Percentiles rank a stretch among this genome's conserved stretches.
Evolutionary conservation across 75 land plant genomes (phyloP).

Genomic region (Pseudotsuga menziesii): DNA sequence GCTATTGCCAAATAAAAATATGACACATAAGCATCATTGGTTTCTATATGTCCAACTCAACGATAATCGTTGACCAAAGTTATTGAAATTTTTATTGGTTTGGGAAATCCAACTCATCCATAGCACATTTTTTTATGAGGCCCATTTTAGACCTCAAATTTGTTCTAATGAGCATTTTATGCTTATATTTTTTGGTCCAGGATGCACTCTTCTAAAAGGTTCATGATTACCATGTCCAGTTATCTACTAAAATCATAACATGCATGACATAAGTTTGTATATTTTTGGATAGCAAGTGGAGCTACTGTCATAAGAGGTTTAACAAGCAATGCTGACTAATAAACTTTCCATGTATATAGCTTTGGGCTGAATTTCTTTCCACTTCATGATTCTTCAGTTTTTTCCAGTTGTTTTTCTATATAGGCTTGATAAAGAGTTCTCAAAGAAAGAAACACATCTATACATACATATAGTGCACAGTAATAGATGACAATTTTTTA

Average conservation of each 20-base stretch:
- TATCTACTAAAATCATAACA: neutral
- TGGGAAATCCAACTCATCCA: too few species aligned
- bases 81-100: too few species aligned
- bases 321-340: neutral
- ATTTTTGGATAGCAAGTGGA: neutral
- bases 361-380: neutral
- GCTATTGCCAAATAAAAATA: too few species aligned
- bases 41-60: too few species aligned
- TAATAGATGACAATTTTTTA: neutral
- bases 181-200: neutral
- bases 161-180: neutral
- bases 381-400: neutral
- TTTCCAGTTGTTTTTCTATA: neutral
- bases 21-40: too few species aligned
- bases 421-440: too few species aligned
- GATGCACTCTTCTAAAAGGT: neutral
- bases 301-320: neutral
- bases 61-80: too few species aligned
- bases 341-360: neutral
- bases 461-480: neutral
- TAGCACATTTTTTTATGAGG: too few species aligned
- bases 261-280: neutral
- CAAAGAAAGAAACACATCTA: too few species aligned
- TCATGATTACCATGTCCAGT: neutral
- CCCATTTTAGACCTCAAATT: too few species aligned